Evolutionary conservation across 192 early-diverging fungal genomes (phyloP), one percentile per base, ranked within the genome.

Genomic region (Mortierella alpina): DNA sequence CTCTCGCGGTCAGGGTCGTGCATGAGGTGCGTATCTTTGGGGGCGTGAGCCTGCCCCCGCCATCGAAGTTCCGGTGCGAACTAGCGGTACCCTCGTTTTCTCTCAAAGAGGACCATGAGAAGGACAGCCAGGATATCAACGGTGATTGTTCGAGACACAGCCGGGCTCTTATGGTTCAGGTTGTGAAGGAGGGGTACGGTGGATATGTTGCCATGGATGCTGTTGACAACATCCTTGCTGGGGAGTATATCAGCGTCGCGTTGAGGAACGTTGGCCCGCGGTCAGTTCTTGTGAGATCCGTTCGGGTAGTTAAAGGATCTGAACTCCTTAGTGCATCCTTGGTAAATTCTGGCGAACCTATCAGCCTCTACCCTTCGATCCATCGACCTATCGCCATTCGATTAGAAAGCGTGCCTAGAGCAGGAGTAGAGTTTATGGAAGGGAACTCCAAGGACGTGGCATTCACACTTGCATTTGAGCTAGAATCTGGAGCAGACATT

Each of bases 1-100:
- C 54, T 2, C 59, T 94, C 0, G 85, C 86, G 46, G 84, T 94
- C 5, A 85, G 87, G 23, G 66, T 90, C 0, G 82, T 88, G 1
- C 86, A 92, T 86, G 93, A 94, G 71, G 87, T 93, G 8, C 86
- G 93, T 7, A 82, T 93, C 9, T 90, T 89, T 84, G 93, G 93
- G 14, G 91, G 87, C 53, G 83, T 70, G 4, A 57, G 62, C 17
- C 20, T 60, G 67, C 85, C 66, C 53, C 85, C 57, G 13, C 72
- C 63, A 68, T 73, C 53, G 40, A 66, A 59, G 82, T 86, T 59
- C 50, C 58, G 47, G 31, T 84, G 41, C 41, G 61, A 61, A 18
- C 49, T 72, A 46, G 64, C 31, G 46, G 40, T 60, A 14, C 17
- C 41, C 20, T 64, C 40, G 13, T n/a, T 23, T 66, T 15, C 5